These are phyloP conservation scores for Boletellus ananas DNA, from an alignment of 768 basidiomycete genomes.

Conservation along the genomic window DNA sequence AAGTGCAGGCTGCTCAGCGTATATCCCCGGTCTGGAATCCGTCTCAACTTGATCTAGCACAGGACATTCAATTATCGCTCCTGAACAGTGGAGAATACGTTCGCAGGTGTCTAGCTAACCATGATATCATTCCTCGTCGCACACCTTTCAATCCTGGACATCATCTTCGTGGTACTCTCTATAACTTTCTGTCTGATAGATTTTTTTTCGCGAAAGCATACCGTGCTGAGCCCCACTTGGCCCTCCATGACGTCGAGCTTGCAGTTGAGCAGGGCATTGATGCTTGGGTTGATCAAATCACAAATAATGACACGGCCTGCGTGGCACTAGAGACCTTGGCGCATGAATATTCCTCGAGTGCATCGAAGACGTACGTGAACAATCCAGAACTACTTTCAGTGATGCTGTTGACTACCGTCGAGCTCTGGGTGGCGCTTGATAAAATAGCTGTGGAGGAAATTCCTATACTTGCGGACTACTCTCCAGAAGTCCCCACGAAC, in stretches of 20 bases:
- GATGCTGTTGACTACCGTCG: not conserved
- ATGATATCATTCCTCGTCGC: slow-evolving; percentile 5
- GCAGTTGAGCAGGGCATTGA: slow-evolving; percentile 31
- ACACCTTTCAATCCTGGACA: not conserved
- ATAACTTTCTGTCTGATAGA: slow-evolving; percentile 19
- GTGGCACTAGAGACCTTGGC: slow-evolving; percentile 26
- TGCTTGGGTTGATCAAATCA: slow-evolving; percentile 28
- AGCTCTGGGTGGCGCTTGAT: not conserved
- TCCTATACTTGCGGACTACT: slow-evolving; percentile 29
- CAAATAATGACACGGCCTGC: slow-evolving; percentile 22
- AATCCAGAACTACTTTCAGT: slow-evolving; percentile 18
- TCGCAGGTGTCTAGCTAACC: slow-evolving; percentile 8
- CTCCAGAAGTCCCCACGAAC: slow-evolving; percentile 39
- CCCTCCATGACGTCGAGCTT: too few relatives aligned
- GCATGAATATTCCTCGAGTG: slow-evolving; percentile 21
- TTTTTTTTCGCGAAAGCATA: too few relatives aligned
- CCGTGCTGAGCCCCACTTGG: too few relatives aligned
- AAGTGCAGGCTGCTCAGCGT: slow-evolving; percentile 24
- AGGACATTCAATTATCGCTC: slow-evolving; percentile 36
- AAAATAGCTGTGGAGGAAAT: not conserved
- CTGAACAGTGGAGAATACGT: slow-evolving; percentile 28
- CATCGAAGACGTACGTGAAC: slow-evolving; percentile 24
- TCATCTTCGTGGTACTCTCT: slow-evolving; percentile 6
- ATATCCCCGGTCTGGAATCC: slow-evolving; percentile 29
- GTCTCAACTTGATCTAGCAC: slow-evolving; percentile 21